A percentile compares a stretch with the other conserved stretches of the same genome.
Conservation (phyloP, 2,329 filamentous ascomycete genomes). For the Ophiostoma quercus region DNA sequence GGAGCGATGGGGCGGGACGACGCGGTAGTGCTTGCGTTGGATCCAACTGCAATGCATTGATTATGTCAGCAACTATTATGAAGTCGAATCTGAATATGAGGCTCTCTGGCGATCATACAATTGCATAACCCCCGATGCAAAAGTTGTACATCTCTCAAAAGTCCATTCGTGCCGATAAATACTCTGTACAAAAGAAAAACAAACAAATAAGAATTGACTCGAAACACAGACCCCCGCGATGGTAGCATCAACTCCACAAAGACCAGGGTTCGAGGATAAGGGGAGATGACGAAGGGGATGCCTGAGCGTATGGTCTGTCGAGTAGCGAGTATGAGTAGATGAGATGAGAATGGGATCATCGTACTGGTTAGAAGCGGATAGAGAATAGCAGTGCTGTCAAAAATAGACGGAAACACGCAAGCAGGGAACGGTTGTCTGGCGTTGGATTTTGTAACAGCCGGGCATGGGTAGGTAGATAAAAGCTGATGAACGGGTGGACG, state of each 20-base stretch:
- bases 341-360: too few species aligned
- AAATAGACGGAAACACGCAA: slow-evolving; percentile 2
- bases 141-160: background rate
- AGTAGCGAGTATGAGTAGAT: too few species aligned
- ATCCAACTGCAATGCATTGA: background rate
- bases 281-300: slow-evolving; percentile 4
- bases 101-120: background rate
- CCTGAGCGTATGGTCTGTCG: background rate
- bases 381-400: background rate
- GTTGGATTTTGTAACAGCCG: background rate
- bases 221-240: slow-evolving; percentile 3
- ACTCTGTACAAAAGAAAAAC: background rate
- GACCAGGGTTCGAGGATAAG: slow-evolving; percentile 3
- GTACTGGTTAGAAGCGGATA: too few species aligned
- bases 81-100: background rate
- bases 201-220: background rate
- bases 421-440: background rate
- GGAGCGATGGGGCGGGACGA: background rate
- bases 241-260: slow-evolving; percentile 10
- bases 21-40: background rate
- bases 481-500: background rate
- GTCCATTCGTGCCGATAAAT: too few species aligned
- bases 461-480: too few species aligned
- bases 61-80: background rate
- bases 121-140: background rate